Evolutionary conservation across 805 yeast genomes (phyloP), one percentile per base, ranked within the genome.

Genomic region (Starmerella davenportii): DNA sequence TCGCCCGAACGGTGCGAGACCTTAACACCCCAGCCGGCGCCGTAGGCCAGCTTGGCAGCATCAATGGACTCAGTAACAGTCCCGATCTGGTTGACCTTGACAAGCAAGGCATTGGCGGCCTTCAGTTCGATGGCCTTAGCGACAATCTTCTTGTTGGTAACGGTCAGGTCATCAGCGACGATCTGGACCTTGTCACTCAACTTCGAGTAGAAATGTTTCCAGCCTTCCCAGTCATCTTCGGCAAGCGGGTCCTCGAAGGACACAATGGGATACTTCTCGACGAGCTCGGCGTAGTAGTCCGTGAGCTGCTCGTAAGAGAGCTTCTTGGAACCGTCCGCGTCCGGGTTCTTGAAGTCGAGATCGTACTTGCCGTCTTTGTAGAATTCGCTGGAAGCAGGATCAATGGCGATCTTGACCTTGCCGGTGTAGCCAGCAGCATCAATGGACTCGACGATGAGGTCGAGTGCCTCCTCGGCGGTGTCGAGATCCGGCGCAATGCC

Each of bases 1-100:
- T 87, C 98, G 71, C 98, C 98, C 56, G 95, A 85, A 77, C 98
- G 84, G 82, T 87, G 98, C 59, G 95, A 85, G 58, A 90, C 96
- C 95, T 87, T 85, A 62, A 85, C 95, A 74, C 95, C 95, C 98
- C 98, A 87, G 61, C 82, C 82, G 51, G 95, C 95, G 51, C 74
- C 76, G 69, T 74, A 85, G 43, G 96, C 80, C 66, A 79, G 90
- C 64, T 79, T 68, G 59, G 96, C 95, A 59, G 96, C 95, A 65
- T 82, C 72, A 68, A 87, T 84, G 51, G 96, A 81, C 74, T 87
- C 98, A 55, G 93, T 64, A 56, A 87, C 69, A 53, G 95, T 70
- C 73, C 98, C 98, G 56, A 87, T 87, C 74, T 87, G 98, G 85
- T 87, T 87, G 54, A 90, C 95, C 81, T 87, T 87, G 65, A 87